Base-by-base conservation (phyloP, 2,329 filamentous ascomycete genomes). In the Catunica adiposa region DNA sequence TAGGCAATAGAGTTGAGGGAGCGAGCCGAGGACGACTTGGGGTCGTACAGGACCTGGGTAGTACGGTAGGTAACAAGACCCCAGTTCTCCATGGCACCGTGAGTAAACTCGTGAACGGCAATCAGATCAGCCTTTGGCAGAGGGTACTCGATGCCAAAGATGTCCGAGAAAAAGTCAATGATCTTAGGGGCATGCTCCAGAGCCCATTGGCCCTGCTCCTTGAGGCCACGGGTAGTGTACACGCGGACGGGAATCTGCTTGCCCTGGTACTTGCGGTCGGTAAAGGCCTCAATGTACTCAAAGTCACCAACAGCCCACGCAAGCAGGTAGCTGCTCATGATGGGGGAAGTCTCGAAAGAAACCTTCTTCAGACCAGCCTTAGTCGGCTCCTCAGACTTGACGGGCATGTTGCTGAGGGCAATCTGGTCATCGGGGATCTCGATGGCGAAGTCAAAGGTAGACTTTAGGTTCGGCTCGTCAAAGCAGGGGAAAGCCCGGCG, bases 231-330 rank as follows among this genome's bases (percentile, higher is more conserved):
- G 8, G 90, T 97, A 1, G 90, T 96, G 70, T 97, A 98, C 34
- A 98, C 89, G 60, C 92, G 83, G 55, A 97, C 90, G 17, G 92
- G 92, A 34, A 98, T 79, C 65, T 80, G 83, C 72, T 89, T 89
- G 64, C 89, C 90, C 59, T 94, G 86, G 71, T 98, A 97, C 67
- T 84, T 83, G 62, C 90, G 83, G 65, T 88, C 78, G 2, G 92
- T 98, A 66, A 86, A 85, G 54, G 84, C 86, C 71, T 98, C 92
- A 55, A 97, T 82, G 63, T 95, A 95, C 69, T 97, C 90, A 61
- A 98, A 97, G 68, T 98, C 90, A 58, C 92, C 92, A 60, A 96
- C 79, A 22, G 90, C 89, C 92, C 92, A 96, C 22, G 89, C 89
- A 25, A 94, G 73, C 29, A 96, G 79, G 69, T 94, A 84, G 23